Percentiles rank a stretch among this genome's conserved stretches.
These are phyloP conservation scores for Colletotrichum incanum DNA, from an alignment of 2,329 filamentous ascomycete species.

Conservation along the genomic window DNA sequence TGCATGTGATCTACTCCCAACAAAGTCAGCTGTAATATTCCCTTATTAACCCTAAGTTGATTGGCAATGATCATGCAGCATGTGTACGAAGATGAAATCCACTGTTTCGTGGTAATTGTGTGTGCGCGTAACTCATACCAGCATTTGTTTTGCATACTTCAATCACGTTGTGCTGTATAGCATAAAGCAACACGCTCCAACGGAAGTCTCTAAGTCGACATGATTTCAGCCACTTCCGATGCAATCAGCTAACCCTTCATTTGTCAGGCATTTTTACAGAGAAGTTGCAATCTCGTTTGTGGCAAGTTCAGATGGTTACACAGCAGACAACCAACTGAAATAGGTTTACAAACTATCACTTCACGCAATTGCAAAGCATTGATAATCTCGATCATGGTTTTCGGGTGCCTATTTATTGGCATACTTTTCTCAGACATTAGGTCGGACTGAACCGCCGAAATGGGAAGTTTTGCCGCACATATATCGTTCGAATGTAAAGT, in stretches of 20 bases:
- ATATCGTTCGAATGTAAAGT: constrained; percentile 7
- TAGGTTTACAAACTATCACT: too few relatives aligned
- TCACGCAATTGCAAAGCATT: neutral
- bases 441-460: neutral
- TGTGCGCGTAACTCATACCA: neutral
- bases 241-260: neutral
- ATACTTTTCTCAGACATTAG: constrained; percentile 7
- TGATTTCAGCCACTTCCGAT: constrained; percentile 7
- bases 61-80: too few relatives aligned
- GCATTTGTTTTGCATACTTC: too few relatives aligned
- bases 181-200: too few relatives aligned
- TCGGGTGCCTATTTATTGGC: neutral
- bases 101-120: too few relatives aligned
- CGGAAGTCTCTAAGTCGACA: too few relatives aligned
- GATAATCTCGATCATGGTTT: neutral
- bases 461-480: constrained; percentile 12
- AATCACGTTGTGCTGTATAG: too few relatives aligned
- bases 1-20: neutral
- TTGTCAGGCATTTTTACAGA: too few relatives aligned
- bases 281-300: too few relatives aligned
- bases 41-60: neutral
- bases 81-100: too few relatives aligned
- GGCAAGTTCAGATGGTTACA: too few relatives aligned
- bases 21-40: neutral
- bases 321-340: too few relatives aligned